Evolutionary conservation across 345 rosid genomes (phyloP).

Genomic region (Viola odorata): DNA sequence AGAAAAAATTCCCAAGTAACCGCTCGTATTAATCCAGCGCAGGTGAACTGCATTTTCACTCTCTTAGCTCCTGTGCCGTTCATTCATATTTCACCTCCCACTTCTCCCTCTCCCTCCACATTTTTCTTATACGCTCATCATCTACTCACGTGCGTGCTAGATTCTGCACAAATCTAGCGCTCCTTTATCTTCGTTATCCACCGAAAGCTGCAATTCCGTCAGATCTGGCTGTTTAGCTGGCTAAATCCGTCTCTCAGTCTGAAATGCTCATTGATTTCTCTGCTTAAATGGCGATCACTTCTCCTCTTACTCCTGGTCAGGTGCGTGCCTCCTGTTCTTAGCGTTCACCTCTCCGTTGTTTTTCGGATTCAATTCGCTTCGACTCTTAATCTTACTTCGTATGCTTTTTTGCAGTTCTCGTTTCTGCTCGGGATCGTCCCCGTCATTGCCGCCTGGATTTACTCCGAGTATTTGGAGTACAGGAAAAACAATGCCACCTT

Average conservation of each 20-base stretch:
- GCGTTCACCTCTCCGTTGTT: no score
- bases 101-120: no score
- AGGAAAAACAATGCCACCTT: constrained; percentile 33
- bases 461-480: constrained; percentile 72
- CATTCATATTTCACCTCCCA: no score
- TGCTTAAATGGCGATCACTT: constrained; percentile 22
- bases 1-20: constrained; percentile 4
- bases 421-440: constrained; percentile 69
- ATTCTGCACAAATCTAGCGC: no score
- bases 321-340: constrained; percentile 29
- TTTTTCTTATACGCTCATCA: no score
- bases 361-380: constrained; percentile 1
- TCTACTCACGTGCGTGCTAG: no score
- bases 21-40: neutral
- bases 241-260: no score
- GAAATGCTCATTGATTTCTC: constrained; percentile 11
- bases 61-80: neutral
- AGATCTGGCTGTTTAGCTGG: no score
- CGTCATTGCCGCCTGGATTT: constrained; percentile 65
- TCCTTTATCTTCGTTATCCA: no score
- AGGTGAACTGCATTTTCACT: no score
- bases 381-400: constrained; percentile 4
- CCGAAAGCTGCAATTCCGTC: no score
- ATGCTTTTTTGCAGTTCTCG: constrained; percentile 45
- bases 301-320: constrained; percentile 69